These are phyloP conservation scores for Claviceps capensis DNA, from an alignment of 2,329 filamentous ascomycete genomes.

Conservation along the genomic window DNA sequence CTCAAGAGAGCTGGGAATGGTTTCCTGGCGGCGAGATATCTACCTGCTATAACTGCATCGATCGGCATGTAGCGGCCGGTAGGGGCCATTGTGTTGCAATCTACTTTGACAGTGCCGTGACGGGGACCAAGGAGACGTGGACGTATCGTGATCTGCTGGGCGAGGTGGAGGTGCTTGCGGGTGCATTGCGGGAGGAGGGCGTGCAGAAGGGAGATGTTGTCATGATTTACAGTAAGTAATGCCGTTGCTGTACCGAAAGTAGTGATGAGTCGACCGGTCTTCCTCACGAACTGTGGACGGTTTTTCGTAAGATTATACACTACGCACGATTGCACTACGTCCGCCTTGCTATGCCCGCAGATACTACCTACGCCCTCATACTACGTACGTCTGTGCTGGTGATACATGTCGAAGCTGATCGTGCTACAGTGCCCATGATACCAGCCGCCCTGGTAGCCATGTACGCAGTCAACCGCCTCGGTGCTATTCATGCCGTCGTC, in stretches of 20 bases:
- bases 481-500: conserved; percentile 81
- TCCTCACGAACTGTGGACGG: background rate
- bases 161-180: conserved; percentile 72
- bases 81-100: conserved; percentile 62
- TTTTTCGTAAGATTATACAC: no score
- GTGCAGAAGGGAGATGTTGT: conserved; percentile 77
- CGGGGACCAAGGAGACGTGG: conserved; percentile 53
- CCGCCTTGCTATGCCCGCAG: no score
- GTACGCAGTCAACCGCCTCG: conserved; percentile 66
- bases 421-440: conserved; percentile 73
- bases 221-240: conserved; percentile 63
- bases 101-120: conserved; percentile 79
- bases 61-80: conserved; percentile 75
- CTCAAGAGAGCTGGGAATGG: conserved; percentile 75
- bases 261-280: no score
- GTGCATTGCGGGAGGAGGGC: conserved; percentile 68
- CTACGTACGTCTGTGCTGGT: no score
- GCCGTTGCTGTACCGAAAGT: no score
- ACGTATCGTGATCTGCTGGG: conserved; percentile 64
- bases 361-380: no score
- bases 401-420: background rate
- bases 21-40: conserved; percentile 81
- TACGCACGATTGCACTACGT: no score
- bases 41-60: conserved; percentile 83
- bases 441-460: conserved; percentile 78